These are phyloP conservation scores for Pythium aristosporum DNA, from an alignment of 352 stramenopile genomes.

Conservation along the genomic window DNA sequence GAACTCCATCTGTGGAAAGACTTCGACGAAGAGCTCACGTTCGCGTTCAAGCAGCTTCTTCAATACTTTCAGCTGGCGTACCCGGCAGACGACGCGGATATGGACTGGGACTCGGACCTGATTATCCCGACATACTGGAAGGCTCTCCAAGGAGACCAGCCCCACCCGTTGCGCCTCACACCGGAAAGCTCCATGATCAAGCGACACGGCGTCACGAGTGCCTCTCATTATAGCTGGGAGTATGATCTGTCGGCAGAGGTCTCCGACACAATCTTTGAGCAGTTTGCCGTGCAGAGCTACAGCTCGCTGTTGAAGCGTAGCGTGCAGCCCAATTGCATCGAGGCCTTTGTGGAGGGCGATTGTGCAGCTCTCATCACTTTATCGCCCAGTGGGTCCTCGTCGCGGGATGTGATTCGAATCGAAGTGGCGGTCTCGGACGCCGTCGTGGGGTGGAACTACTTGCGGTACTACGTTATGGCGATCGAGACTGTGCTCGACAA, in stretches of 20 bases:
- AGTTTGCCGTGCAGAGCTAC: constrained; percentile 32
- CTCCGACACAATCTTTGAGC: constrained; percentile 32
- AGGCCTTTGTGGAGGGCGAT: constrained; percentile 13
- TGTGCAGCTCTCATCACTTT: constrained; percentile 17
- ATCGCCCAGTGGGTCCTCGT: background rate
- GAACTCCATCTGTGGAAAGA: constrained; percentile 10
- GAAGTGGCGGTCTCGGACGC: constrained; percentile 14
- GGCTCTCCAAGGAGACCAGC: background rate
- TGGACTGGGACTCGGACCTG: constrained; percentile 23
- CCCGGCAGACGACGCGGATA: constrained; percentile 11
- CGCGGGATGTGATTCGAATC: constrained; percentile 19
- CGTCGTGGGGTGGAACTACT: constrained; percentile 1
- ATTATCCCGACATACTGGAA: constrained; percentile 29
- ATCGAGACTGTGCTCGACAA: constrained; percentile 27
- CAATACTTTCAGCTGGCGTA: constrained; percentile 26
- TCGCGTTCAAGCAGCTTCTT: constrained; percentile 23
- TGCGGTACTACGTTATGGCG: constrained; percentile 24
- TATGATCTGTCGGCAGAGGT: constrained; percentile 28
- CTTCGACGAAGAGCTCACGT: constrained; percentile 17
- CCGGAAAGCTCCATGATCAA: background rate
- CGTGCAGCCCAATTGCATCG: constrained; percentile 12
- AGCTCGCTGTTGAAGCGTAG: constrained; percentile 18
- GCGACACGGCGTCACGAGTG: constrained; percentile 6
- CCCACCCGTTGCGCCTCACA: background rate
- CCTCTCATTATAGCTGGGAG: constrained; percentile 29